Percentiles rank a stretch among this genome's conserved stretches.
Conservation (phyloP, 2,329 filamentous ascomycete species). For the Xylariaceae sp. region DNA sequence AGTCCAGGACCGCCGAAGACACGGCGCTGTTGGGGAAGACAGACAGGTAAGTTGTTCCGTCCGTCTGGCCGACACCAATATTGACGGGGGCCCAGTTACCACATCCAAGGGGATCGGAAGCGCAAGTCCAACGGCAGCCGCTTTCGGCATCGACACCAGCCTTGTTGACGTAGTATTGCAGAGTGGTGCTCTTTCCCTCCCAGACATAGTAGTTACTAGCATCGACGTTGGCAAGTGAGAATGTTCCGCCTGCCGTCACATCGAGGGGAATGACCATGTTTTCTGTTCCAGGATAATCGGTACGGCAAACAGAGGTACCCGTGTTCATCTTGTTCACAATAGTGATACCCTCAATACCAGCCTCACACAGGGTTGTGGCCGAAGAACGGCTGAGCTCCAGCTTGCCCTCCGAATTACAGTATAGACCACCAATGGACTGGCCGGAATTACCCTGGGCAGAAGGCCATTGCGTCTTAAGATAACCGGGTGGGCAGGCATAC, state of each 20-base stretch:
- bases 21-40: conserved; percentile 83
- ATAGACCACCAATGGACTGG: conserved; percentile 84
- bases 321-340: conserved; percentile 70
- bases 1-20: conserved; percentile 65
- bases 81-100: conserved; percentile 89
- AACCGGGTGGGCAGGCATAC: conserved; percentile 87
- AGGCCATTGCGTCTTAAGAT: conserved; percentile 92
- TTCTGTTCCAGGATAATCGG: conserved; percentile 93
- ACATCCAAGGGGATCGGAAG: conserved; percentile 45
- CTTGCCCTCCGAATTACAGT: conserved; percentile 69
- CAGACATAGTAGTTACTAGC: conserved; percentile 72
- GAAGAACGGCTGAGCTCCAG: conserved; percentile 66
- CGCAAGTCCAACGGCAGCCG: conserved; percentile 71
- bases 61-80: conserved; percentile 69
- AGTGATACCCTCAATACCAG: conserved; percentile 65
- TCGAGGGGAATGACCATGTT: conserved; percentile 76
- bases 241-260: conserved; percentile 53
- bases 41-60: conserved; percentile 71
- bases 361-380: conserved; percentile 66
- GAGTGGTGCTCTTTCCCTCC: conserved; percentile 70
- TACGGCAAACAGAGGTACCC: conserved; percentile 78
- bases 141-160: conserved; percentile 61
- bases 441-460: conserved; percentile 68
- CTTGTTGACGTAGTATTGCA: conserved; percentile 96
- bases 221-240: conserved; percentile 71